These are phyloP conservation scores for Vitrella brassicaformis DNA, from an alignment of 73 alveolate species.

Conservation along the genomic window DNA sequence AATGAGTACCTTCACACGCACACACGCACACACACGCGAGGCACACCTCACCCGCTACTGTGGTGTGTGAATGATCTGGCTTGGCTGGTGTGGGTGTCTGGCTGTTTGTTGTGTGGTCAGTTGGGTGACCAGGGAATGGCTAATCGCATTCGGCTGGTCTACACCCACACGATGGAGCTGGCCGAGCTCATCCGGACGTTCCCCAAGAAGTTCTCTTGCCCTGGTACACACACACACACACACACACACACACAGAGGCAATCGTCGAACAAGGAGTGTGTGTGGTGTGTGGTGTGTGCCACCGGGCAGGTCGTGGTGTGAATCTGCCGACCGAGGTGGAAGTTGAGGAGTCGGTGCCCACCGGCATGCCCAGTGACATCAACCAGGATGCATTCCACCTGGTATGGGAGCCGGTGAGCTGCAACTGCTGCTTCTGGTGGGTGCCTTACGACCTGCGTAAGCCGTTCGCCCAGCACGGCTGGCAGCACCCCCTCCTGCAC, in stretches of 20 bases:
- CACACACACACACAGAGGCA: no score
- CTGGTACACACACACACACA: no score
- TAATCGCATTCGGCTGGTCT: not conserved
- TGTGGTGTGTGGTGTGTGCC: no score
- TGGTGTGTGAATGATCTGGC: not conserved
- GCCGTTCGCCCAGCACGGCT: not conserved
- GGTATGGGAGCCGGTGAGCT: not conserved
- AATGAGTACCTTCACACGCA: no score
- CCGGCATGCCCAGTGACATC: not conserved
- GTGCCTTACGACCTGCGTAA: not conserved
- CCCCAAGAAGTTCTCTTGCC: not conserved
- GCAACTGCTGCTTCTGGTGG: not conserved
- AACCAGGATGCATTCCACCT: not conserved
- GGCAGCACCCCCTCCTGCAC: not conserved
- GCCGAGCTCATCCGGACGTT: not conserved
- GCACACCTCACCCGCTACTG: no score
- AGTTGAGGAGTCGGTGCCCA: no score
- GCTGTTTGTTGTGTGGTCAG: not conserved
- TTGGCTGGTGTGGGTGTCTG: no score
- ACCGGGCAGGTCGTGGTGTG: no score
- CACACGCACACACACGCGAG: no score
- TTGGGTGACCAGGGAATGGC: not conserved
- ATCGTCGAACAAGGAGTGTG: no score
- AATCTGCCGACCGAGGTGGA: no score
- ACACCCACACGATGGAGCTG: not conserved